These are phyloP conservation scores for Penicillium sp. DNA, from an alignment of 2,329 filamentous ascomycete genomes.

Conservation along the genomic window DNA sequence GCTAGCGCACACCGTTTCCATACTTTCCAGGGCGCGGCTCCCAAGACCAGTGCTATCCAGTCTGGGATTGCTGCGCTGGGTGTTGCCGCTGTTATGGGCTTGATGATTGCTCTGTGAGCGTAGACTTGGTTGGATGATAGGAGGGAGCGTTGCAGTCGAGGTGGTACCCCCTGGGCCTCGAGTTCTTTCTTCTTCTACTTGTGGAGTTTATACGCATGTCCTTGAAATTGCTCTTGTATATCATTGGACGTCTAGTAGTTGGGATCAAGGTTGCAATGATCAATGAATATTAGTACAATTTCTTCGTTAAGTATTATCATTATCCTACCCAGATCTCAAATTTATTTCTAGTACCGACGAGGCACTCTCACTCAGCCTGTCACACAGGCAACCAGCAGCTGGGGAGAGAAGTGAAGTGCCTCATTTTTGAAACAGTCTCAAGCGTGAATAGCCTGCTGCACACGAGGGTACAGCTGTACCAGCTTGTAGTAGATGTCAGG, in stretches of 20 bases:
- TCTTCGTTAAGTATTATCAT: no score
- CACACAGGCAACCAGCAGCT: not conserved
- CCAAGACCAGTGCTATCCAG: slow-evolving; percentile 13
- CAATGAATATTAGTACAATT: slow-evolving; percentile 17
- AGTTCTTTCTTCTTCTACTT: slow-evolving; percentile 3
- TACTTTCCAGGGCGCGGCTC: slow-evolving; percentile 26
- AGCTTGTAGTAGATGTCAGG: slow-evolving; percentile 79
- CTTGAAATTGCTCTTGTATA: not conserved
- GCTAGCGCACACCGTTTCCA: slow-evolving; percentile 21
- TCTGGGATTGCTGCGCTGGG: slow-evolving; percentile 21
- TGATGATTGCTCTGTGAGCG: slow-evolving; percentile 29
- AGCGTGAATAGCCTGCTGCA: slow-evolving; percentile 77
- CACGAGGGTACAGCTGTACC: slow-evolving; percentile 79
- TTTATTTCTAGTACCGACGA: not conserved
- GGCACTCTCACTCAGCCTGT: no score
- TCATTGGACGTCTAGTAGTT: not conserved
- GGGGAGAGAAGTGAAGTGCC: not conserved
- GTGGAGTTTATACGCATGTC: slow-evolving; percentile 10
- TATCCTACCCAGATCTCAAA: not conserved
- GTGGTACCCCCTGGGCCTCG: not conserved
- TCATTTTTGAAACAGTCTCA: slow-evolving; percentile 31
- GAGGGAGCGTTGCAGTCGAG: not conserved
- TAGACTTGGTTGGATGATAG: not conserved
- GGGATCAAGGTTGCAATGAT: slow-evolving; percentile 22
- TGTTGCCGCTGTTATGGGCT: slow-evolving; percentile 28